Conservation (phyloP, 2,329 filamentous ascomycete species). For the Exophiala xenobiotica region DNA sequence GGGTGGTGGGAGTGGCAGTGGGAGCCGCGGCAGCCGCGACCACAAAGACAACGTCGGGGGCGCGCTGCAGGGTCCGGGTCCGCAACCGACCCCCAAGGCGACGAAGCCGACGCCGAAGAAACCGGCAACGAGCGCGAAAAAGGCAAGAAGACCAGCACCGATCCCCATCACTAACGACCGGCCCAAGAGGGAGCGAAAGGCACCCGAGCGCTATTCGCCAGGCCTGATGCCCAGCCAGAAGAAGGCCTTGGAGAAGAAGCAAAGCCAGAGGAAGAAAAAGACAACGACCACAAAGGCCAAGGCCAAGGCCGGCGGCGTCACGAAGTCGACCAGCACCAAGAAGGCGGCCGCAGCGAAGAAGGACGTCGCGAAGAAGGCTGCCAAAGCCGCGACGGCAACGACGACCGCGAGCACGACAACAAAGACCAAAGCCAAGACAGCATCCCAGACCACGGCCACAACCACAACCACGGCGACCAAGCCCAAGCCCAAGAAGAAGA, state of each 20-base stretch:
- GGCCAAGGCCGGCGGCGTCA: constrained; percentile 1
- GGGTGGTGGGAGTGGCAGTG: no score
- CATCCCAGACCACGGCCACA: no score
- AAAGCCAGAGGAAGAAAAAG: not conserved
- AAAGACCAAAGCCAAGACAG: constrained; percentile 7
- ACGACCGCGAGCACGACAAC: not conserved
- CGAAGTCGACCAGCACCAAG: not conserved
- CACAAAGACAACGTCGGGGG: no score
- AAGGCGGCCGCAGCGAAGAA: constrained; percentile 2
- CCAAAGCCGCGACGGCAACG: not conserved
- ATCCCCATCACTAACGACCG: not conserved
- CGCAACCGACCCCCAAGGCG: no score
- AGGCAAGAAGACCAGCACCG: not conserved
- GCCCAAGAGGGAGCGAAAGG: not conserved
- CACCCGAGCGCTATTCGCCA: constrained; percentile 1
- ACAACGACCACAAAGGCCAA: not conserved
- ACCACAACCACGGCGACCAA: not conserved
- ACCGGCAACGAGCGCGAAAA: not conserved
- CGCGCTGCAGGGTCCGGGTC: no score
- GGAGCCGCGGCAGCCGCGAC: no score
- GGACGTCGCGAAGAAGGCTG: not conserved
- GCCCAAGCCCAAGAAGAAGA: not conserved
- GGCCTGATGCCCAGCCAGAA: not conserved
- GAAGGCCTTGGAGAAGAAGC: not conserved
- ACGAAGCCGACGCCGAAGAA: not conserved